phyloP scores from a whole-genome alignment of 2,329 filamentous ascomycete species.

The Talaromyces verruculosus region DNA sequence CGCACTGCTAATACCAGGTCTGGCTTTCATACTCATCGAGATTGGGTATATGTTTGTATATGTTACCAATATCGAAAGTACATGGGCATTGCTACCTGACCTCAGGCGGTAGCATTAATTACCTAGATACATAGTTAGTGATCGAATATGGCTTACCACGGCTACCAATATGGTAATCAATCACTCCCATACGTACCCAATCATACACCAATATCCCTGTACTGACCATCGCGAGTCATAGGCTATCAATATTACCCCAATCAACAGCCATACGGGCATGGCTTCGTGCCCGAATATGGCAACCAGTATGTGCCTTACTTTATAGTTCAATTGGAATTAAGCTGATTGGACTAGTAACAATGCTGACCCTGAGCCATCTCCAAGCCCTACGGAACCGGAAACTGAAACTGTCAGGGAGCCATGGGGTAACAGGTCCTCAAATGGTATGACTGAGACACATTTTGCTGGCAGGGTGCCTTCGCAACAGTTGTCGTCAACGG shows the following conservation, averaged over 20 bases:
- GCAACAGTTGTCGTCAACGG: not conserved
- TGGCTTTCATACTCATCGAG: not conserved
- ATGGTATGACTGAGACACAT: slow-evolving; percentile 5
- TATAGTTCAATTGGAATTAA: not conserved
- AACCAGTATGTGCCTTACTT: not conserved
- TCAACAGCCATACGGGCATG: not conserved
- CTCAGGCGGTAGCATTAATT: slow-evolving; percentile 3
- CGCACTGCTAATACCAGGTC: not conserved
- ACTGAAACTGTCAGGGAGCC: not conserved
- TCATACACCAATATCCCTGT: not conserved
- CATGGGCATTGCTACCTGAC: not conserved
- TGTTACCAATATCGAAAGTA: slow-evolving; percentile 2
- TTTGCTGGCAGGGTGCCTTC: not conserved
- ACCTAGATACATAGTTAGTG: slow-evolving; percentile 2
- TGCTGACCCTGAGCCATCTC: not conserved
- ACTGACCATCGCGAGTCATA: slow-evolving; percentile 2
- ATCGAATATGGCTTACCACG: not conserved
- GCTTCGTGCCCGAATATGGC: not conserved
- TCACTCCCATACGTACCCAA: not conserved
- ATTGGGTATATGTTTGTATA: not conserved
- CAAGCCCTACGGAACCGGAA: not conserved
- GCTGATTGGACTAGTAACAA: not conserved
- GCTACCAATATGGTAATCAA: slow-evolving; percentile 1
- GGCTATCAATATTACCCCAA: not conserved
- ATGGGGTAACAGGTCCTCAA: not conserved